Evolutionary conservation across 352 stramenopile species (phyloP), one percentile per base, ranked within the genome.

Genomic region (Peronosclerospora sorghi): DNA sequence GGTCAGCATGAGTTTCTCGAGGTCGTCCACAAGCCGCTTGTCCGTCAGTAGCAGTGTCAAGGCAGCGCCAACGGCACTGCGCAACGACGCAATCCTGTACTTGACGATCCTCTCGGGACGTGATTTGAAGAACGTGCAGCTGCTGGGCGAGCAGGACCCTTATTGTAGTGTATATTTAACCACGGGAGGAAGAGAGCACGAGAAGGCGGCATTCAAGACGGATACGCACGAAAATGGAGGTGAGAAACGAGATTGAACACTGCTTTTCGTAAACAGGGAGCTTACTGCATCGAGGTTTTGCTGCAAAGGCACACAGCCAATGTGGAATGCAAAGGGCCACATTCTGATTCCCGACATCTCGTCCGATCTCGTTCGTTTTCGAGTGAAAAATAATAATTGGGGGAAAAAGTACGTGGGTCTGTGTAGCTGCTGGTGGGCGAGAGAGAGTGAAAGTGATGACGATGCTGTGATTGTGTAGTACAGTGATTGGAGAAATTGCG

Each of bases 331-430:
- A 24, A 87, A 87, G 49, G 65, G 60, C 42, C 82, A 71, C 29
- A 66, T 87, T 34, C 42, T 87, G 23, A 72, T 87, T 45, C 51
- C 72, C 27, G 70, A 87, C 36, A 74, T 87, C 8, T 62, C 65
- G 23, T 66, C 69, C 23, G 72, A 83, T 38, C 55, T 85, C 40
- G 56, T 87, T 46, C 73, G 74, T 34, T 68, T 87, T 53, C 72
- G 72, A 32, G 48, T 87, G 17, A 62, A 80, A 41, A 87, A 87
- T 50, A 73, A 87, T 38, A 87, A 87, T 57, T 84, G 71, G 69
- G 68, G 81, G 14, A 78, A 78, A 42, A 87, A 75, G 72, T 86
- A 32, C 45, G 57, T 39, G 21, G 6, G 21, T 26, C 21, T 26
- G 6, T 6, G 6, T 26, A 26, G 21, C 3, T 26, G 21, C 3